Evolutionary conservation across 805 yeast species (phyloP).

Genomic region (Wickerhamomyces hampshirensis): DNA sequence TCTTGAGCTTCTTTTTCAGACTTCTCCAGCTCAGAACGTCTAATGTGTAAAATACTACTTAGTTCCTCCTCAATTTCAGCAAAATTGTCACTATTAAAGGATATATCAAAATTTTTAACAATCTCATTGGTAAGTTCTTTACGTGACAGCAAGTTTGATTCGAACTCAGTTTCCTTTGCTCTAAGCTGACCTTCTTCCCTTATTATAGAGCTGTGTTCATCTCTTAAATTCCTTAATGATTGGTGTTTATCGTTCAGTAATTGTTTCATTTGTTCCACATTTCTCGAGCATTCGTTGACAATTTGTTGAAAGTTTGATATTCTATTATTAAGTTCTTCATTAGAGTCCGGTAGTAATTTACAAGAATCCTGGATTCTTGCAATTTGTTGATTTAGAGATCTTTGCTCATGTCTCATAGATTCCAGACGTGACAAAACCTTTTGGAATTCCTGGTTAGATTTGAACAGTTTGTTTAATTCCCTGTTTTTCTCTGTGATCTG

Average conservation of each 20-base stretch:
- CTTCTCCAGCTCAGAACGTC: conserved; percentile 7
- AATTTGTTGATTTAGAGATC: conserved; percentile 45
- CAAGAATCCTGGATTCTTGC: conserved; percentile 44
- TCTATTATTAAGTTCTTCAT: conserved; percentile 34
- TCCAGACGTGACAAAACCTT: conserved; percentile 60
- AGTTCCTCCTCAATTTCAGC: conserved; percentile 1
- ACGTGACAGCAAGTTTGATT: conserved; percentile 18
- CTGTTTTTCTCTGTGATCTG: conserved; percentile 49
- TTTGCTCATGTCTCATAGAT: conserved; percentile 44
- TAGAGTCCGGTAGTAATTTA: conserved; percentile 39
- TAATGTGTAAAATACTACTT: conserved; percentile 1
- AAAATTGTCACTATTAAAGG: conserved; percentile 1
- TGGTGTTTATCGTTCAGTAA: conserved; percentile 21
- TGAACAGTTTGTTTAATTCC: conserved; percentile 60
- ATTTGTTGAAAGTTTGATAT: conserved; percentile 37
- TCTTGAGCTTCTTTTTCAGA: conserved; percentile 10
- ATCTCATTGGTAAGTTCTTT: conserved; percentile 13
- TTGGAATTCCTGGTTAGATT: conserved; percentile 78
- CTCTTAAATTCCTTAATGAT: conserved; percentile 26
- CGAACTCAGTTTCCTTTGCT: conserved; percentile 36
- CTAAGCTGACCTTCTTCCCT: conserved; percentile 53
- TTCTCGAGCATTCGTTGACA: conserved; percentile 26
- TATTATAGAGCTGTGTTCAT: conserved; percentile 32
- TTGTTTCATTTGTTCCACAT: conserved; percentile 23
- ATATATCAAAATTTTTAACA: not conserved